These are phyloP conservation scores for Neoboletus subvelutipes DNA, from an alignment of 768 basidiomycete species.

Conservation along the genomic window DNA sequence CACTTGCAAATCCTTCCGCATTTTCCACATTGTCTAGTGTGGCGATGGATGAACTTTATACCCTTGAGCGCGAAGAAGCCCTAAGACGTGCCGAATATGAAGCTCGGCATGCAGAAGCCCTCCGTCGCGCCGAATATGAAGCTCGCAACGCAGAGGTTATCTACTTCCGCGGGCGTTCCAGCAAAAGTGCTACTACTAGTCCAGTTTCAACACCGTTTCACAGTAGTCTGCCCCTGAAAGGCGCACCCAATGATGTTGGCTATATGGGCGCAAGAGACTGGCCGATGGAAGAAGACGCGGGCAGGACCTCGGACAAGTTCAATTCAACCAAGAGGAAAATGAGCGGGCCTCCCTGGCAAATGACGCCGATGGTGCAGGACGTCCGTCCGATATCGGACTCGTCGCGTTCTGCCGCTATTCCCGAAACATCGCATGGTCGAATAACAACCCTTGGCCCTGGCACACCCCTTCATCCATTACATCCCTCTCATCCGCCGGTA, in stretches of 20 bases:
- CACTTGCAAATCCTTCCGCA: conserved; percentile 41
- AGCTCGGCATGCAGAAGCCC: conserved; percentile 66
- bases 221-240: conserved; percentile 21
- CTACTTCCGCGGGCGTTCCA: conserved; percentile 38
- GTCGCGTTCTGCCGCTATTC: conserved; percentile 14
- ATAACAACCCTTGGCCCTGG: conserved; percentile 20
- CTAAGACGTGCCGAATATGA: conserved; percentile 85
- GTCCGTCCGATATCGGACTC: conserved; percentile 21
- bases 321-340: conserved; percentile 43
- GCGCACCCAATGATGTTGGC: conserved; percentile 36
- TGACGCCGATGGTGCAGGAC: conserved; percentile 43
- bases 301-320: conserved; percentile 26
- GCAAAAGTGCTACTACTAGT: conserved; percentile 69
- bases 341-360: conserved; percentile 57
- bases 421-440: conserved; percentile 19
- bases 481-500: conserved; percentile 33
- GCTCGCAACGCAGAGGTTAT: conserved; percentile 48
- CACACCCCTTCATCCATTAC: conserved; percentile 41
- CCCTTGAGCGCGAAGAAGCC: conserved; percentile 85
- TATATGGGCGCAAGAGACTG: conserved; percentile 43
- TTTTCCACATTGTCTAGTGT: conserved; percentile 70
- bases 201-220: conserved; percentile 51
- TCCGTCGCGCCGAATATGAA: conserved; percentile 64
- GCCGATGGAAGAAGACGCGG: conserved; percentile 27
- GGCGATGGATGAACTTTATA: conserved; percentile 87